These are phyloP conservation scores for Penicillium sp. DNA, from an alignment of 2,329 filamentous ascomycete species.

Conservation along the genomic window DNA sequence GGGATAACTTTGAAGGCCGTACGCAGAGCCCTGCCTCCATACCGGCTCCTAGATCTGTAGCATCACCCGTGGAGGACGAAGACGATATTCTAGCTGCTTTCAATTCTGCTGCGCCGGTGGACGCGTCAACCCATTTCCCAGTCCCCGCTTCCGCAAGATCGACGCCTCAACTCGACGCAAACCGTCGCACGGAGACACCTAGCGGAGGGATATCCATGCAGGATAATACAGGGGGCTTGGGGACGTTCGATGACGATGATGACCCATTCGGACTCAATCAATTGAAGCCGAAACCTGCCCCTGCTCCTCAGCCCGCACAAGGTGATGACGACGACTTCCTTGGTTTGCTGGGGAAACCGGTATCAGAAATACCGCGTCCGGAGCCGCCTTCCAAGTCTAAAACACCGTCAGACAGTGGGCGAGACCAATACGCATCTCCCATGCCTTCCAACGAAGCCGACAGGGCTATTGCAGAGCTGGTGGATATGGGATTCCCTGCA, in stretches of 20 bases:
- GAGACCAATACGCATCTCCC: conserved; percentile 19
- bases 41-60: conserved; percentile 46
- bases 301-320: conserved; percentile 46
- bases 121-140: conserved; percentile 58
- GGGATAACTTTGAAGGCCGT: conserved; percentile 65
- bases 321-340: conserved; percentile 61
- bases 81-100: conserved; percentile 62
- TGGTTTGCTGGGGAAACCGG: conserved; percentile 57
- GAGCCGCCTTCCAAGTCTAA: conserved; percentile 26
- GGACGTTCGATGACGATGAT: conserved; percentile 66
- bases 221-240: conserved; percentile 22
- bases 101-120: conserved; percentile 56
- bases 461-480: conserved; percentile 76
- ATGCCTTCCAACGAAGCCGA: conserved; percentile 58
- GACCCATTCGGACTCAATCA: conserved; percentile 80
- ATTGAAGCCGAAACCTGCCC: conserved; percentile 53
- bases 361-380: conserved; percentile 48
- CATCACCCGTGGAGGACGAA: conserved; percentile 50
- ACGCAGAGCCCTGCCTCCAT: conserved; percentile 45
- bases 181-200: conserved; percentile 9
- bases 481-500: conserved; percentile 89
- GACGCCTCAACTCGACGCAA: conserved; percentile 27
- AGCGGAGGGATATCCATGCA: conserved; percentile 18
- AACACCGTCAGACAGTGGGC: conserved; percentile 12
- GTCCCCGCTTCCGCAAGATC: conserved; percentile 37